phyloP scores from a whole-genome alignment of 768 basidiomycete genomes.

The Tylopilus felleus region DNA sequence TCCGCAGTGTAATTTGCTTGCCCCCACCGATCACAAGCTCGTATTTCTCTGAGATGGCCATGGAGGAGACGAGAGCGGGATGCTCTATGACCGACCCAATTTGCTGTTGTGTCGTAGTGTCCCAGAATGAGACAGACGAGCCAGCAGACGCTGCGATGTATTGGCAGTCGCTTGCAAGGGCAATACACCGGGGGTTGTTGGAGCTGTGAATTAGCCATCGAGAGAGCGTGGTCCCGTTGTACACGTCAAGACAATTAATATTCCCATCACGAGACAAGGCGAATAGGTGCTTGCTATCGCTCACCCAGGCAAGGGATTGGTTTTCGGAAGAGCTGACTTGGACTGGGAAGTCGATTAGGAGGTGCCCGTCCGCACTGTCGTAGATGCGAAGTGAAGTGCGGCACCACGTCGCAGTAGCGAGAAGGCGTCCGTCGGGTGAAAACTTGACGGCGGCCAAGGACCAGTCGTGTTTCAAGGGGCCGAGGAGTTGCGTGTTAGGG shows the following conservation, averaged over 20 bases:
- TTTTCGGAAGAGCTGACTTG: slow-evolving; percentile 1
- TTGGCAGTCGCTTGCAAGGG: neutral
- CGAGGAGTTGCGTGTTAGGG: neutral
- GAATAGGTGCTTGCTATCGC: slow-evolving; percentile 6
- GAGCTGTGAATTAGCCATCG: slow-evolving; percentile 2
- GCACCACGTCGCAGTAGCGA: slow-evolving; percentile 6
- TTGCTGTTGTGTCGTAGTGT: slow-evolving; percentile 1
- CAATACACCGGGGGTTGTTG: neutral
- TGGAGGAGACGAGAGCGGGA: neutral
- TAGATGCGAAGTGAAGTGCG: slow-evolving; percentile 2
- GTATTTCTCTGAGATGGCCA: slow-evolving; percentile 3
- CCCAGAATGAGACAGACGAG: slow-evolving; percentile 13
- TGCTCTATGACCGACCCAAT: slow-evolving; percentile 8
- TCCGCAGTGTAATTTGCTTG: neutral
- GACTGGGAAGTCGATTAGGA: slow-evolving; percentile 2
- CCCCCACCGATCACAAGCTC: slow-evolving; percentile 3
- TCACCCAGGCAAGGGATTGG: slow-evolving; percentile 10
- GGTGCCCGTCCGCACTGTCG: neutral
- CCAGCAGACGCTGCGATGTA: slow-evolving; percentile 5
- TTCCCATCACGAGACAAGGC: neutral
- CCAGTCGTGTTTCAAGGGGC: slow-evolving; percentile 1
- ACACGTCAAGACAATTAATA: slow-evolving; percentile 4
- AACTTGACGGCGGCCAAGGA: slow-evolving; percentile 8
- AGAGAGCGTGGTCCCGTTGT: neutral
- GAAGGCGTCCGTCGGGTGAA: slow-evolving; percentile 4